Conservation (phyloP, 345 rosid species). For the Eucalyptus coolabah region DNA sequence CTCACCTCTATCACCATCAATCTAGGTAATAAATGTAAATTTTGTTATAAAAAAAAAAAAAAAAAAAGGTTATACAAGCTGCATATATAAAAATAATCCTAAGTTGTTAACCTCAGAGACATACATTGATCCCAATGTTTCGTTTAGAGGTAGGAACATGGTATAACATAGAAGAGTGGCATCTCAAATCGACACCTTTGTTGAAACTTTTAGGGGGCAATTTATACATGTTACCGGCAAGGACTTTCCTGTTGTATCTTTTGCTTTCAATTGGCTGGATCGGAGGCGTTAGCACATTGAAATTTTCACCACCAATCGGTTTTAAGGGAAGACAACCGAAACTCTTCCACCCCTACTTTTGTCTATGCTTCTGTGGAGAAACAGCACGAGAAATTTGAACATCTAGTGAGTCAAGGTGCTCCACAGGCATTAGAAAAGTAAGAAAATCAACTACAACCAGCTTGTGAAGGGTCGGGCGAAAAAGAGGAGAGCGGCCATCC, state of each 20-base stretch:
- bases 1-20: background rate
- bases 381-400: background rate
- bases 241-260: background rate
- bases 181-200: background rate
- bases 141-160: background rate
- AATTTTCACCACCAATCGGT: background rate
- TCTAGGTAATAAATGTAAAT: background rate
- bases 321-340: background rate
- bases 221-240: background rate
- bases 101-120: background rate
- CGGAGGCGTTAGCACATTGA: background rate
- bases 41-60: too few relatives aligned
- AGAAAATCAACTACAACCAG: background rate
- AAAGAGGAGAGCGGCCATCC: background rate
- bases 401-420: background rate
- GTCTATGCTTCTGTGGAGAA: background rate
- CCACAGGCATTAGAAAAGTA: background rate
- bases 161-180: background rate
- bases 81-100: background rate
- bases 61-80: background rate
- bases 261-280: background rate
- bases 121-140: background rate
- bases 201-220: background rate
- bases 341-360: background rate
- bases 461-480: background rate